These are phyloP conservation scores for Bathelium albidoporum DNA, from an alignment of 495 filamentous ascomycete genomes.

Conservation along the genomic window DNA sequence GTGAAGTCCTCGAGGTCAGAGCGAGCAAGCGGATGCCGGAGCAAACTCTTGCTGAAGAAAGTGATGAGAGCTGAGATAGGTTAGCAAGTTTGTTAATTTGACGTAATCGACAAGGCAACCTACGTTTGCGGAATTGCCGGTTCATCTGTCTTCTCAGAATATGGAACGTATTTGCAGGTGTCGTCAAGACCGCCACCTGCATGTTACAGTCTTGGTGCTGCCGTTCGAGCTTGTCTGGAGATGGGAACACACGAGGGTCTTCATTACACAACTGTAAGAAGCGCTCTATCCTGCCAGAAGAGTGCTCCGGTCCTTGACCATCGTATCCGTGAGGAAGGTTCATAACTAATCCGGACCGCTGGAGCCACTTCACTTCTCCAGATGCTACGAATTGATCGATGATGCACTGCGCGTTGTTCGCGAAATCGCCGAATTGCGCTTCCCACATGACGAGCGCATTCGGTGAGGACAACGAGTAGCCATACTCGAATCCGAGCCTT, in stretches of 20 bases:
- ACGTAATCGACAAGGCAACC: conserved; percentile 28
- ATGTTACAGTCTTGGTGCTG: conserved; percentile 99
- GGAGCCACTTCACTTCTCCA: conserved; percentile 96
- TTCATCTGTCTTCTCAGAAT: conserved; percentile 94
- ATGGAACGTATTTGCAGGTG: conserved; percentile 90
- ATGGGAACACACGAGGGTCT: conserved; percentile 86
- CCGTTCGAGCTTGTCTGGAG: conserved; percentile 76
- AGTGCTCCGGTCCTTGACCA: conserved; percentile 96
- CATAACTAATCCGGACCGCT: conserved; percentile 88
- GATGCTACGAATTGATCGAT: conserved; percentile 98
- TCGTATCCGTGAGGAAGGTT: conserved; percentile 96
- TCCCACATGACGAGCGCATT: conserved; percentile 98
- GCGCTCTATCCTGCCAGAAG: conserved; percentile 92
- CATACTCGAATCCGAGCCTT: conserved; percentile 92
- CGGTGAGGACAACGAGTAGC: conserved; percentile 92
- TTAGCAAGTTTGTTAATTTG: conserved; percentile 5
- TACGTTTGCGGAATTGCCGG: conserved; percentile 97
- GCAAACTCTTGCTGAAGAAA: conserved; percentile 93
- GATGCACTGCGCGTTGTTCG: conserved; percentile 98
- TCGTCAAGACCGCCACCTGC: conserved; percentile 93
- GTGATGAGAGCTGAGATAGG: conserved; percentile 62
- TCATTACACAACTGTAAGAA: conserved; percentile 98
- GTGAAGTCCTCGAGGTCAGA: conserved; percentile 83
- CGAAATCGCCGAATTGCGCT: conserved; percentile 98
- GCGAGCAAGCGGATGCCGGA: conserved; percentile 84